Base-by-base conservation (phyloP, 2,329 filamentous ascomycete species). In the Penicillium sclerotigenum region DNA sequence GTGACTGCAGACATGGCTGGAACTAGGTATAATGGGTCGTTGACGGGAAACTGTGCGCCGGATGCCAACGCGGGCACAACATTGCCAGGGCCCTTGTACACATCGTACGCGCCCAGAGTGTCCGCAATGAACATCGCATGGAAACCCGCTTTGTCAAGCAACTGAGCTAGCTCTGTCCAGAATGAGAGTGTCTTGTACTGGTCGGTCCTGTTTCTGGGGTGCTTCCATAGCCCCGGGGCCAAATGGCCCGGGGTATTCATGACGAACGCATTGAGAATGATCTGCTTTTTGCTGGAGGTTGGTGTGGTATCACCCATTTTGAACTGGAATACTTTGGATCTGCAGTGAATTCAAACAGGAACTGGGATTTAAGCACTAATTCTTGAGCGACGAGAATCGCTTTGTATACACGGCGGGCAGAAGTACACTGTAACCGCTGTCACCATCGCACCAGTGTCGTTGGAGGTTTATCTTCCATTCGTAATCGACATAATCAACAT, bases 111-210 rank as follows among this genome's bases (percentile, higher is more conserved):
- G 0, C 76, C 75, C 1, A 78, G 70, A 5, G 76, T 72, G 58
- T 80, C 78, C 0, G 78, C 78, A 33, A 80, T 68, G 65, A 80
- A 80, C 26, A 80, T 68, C 2, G 72, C 76, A 56, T 80, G 76
- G 50, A 80, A 79, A 11, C 76, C 75, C 3, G 72, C 75, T 9
- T 73, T 72, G 20, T 80, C 76, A 0, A 80, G 67, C n/a, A 71
- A 65, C 53, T 77, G 71, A 5, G 78, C 78, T 16, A 80, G 56
- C 3, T 75, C 65, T 3, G 74, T 75, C 78, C 78, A 80, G 59
- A 78, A 76, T 3, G 73, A 67, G 7, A 79, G 37, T n/a, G 10
- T 22, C n/a, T 50, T 49, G 60, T 73, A 74, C 46, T 73, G 67
- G 48, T 71, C 58, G 13, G 61, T 66, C 41, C 67, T 62, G 50